Evolutionary conservation across 2,329 filamentous ascomycete species (phyloP).

Genomic region (Cercospora berteroae): DNA sequence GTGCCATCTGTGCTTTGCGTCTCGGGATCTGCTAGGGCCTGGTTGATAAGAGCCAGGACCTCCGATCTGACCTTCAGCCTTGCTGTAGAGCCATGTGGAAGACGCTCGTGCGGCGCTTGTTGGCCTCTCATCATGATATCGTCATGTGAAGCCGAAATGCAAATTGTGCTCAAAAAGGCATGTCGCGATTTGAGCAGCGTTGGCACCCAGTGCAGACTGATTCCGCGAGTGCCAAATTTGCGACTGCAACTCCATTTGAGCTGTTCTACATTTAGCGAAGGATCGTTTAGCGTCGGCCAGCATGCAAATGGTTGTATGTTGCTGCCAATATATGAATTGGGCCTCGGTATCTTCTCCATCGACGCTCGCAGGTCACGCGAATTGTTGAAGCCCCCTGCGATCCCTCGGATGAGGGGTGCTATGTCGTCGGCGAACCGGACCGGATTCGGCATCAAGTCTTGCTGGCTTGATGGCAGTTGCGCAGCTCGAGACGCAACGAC

Average conservation of each 20-base stretch:
- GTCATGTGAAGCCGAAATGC: conserved; percentile 36
- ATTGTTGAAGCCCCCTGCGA: conserved; percentile 22
- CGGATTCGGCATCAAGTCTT: not conserved
- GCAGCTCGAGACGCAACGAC: not conserved
- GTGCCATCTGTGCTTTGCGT: conserved; percentile 32
- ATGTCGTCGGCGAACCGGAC: conserved; percentile 21
- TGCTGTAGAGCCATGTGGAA: conserved; percentile 22
- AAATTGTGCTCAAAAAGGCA: conserved; percentile 36
- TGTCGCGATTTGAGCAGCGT: conserved; percentile 27
- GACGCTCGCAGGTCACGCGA: conserved; percentile 19
- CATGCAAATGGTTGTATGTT: conserved; percentile 29
- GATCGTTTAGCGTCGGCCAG: conserved; percentile 26
- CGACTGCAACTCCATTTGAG: conserved; percentile 34
- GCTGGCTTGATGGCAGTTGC: not conserved
- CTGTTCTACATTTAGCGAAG: conserved; percentile 27
- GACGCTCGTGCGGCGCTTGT: conserved; percentile 20
- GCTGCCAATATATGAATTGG: conserved; percentile 12
- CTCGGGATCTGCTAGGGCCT: conserved; percentile 29
- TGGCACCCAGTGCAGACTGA: conserved; percentile 33
- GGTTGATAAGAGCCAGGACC: conserved; percentile 31
- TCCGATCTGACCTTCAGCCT: conserved; percentile 27
- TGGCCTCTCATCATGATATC: conserved; percentile 35
- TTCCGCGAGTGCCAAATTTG: conserved; percentile 31
- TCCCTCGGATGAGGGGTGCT: conserved; percentile 17
- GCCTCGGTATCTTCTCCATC: conserved; percentile 22